phyloP scores from a whole-genome alignment of 768 basidiomycete genomes.

The Tubosaeta sp. region DNA sequence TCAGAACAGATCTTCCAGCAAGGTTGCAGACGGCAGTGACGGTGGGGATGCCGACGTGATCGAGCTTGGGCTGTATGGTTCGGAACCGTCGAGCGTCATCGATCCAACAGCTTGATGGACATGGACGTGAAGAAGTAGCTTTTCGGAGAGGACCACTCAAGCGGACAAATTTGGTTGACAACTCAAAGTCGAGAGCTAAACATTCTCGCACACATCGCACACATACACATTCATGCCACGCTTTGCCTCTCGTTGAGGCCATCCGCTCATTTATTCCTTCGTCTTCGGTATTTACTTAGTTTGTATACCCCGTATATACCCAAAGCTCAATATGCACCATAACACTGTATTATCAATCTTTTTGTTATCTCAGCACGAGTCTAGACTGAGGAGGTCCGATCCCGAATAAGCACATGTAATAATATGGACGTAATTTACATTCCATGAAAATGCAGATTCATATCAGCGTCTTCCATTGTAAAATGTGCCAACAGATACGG shows the following conservation, averaged over 20 bases:
- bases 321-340: too few relatives aligned
- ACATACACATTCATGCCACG: not conserved
- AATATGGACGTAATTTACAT: not conserved
- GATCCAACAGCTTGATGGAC: constrained; percentile 1
- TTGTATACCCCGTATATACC: not conserved
- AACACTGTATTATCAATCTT: too few relatives aligned
- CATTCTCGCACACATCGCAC: not conserved
- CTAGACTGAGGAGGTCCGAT: too few relatives aligned
- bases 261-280: not conserved
- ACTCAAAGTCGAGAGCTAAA: too few relatives aligned
- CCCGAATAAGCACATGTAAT: not conserved
- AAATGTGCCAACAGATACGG: not conserved
- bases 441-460: not conserved
- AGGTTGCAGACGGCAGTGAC: not conserved
- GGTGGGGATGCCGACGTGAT: not conserved
- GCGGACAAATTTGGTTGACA: not conserved
- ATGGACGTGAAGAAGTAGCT: not conserved
- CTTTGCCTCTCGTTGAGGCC: not conserved
- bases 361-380: too few relatives aligned
- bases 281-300: not conserved
- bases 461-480: not conserved
- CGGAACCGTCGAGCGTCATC: constrained; percentile 3
- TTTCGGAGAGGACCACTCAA: not conserved
- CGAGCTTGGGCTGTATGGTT: constrained; percentile 11
- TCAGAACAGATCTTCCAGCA: not conserved